Conservation (phyloP, 2,329 filamentous ascomycete genomes). For the Dactylellina cionopaga region DNA sequence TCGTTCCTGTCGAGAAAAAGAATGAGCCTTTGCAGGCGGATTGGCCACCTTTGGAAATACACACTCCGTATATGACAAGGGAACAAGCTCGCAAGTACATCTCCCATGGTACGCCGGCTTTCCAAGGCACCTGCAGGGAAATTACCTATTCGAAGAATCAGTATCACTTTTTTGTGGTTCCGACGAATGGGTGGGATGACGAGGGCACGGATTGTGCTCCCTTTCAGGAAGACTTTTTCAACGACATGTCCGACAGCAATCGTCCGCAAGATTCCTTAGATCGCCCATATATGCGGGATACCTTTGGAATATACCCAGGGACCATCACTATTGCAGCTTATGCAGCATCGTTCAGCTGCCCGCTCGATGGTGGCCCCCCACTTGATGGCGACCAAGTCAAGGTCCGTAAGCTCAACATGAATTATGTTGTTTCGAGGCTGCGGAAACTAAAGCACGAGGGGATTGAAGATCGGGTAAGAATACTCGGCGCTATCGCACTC, state of each 20-base stretch:
- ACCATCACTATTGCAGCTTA: slow-evolving; percentile 78
- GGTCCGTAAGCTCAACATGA: slow-evolving; percentile 59
- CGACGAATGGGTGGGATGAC: slow-evolving; percentile 57
- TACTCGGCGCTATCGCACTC: background rate
- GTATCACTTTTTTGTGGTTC: slow-evolving; percentile 55
- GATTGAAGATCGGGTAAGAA: slow-evolving; percentile 62
- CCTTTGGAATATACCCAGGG: slow-evolving; percentile 73
- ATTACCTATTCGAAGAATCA: slow-evolving; percentile 55
- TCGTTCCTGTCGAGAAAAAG: slow-evolving; percentile 34
- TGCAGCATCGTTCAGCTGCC: slow-evolving; percentile 68
- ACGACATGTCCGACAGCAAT: slow-evolving; percentile 57
- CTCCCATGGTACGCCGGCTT: slow-evolving; percentile 55
- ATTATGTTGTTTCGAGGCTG: slow-evolving; percentile 63
- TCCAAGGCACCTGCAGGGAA: slow-evolving; percentile 55
- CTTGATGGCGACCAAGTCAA: slow-evolving; percentile 68
- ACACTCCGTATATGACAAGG: slow-evolving; percentile 32
- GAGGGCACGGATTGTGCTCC: slow-evolving; percentile 54
- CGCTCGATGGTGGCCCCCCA: slow-evolving; percentile 63
- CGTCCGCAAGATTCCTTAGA: slow-evolving; percentile 76
- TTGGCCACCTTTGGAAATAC: slow-evolving; percentile 42
- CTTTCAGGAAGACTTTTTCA: slow-evolving; percentile 57
- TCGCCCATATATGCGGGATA: slow-evolving; percentile 76
- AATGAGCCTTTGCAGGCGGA: slow-evolving; percentile 29
- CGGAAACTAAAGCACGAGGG: slow-evolving; percentile 61
- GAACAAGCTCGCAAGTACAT: slow-evolving; percentile 55